Percentiles rank a stretch among this genome's conserved stretches.
Conservation (phyloP, 2,329 filamentous ascomycete genomes). For the Aspergillus sergii region DNA sequence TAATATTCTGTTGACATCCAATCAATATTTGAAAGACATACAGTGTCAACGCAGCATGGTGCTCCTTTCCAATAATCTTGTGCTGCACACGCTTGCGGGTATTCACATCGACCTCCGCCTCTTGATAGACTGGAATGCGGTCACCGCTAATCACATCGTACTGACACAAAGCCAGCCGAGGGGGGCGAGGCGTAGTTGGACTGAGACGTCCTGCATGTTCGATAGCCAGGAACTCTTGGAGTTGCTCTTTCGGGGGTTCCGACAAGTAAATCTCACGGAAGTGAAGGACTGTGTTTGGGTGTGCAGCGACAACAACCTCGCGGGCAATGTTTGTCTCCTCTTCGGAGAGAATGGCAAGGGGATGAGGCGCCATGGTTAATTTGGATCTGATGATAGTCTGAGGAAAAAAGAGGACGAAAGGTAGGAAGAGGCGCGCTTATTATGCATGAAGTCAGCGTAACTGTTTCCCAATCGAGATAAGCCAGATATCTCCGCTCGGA, state of each 20-base stretch:
- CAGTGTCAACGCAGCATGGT: constrained; percentile 52
- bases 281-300: constrained; percentile 36
- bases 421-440: constrained; percentile 4
- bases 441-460: neutral
- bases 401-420: neutral
- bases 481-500: neutral
- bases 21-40: constrained; percentile 27
- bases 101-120: constrained; percentile 55
- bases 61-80: constrained; percentile 50
- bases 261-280: constrained; percentile 56
- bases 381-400: neutral
- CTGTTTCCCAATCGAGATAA: neutral
- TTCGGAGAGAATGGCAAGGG: constrained; percentile 37
- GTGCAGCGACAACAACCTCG: constrained; percentile 32
- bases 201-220: constrained; percentile 50
- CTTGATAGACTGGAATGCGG: constrained; percentile 56
- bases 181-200: constrained; percentile 47
- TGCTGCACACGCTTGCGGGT: constrained; percentile 46
- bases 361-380: constrained; percentile 32
- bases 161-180: constrained; percentile 55
- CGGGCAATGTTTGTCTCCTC: constrained; percentile 39
- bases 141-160: constrained; percentile 60
- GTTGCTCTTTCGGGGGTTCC: constrained; percentile 53
- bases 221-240: constrained; percentile 51
- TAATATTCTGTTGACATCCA: neutral